Conservation (phyloP, 2,329 filamentous ascomycete genomes). For the Aspergillus ibericus region DNA sequence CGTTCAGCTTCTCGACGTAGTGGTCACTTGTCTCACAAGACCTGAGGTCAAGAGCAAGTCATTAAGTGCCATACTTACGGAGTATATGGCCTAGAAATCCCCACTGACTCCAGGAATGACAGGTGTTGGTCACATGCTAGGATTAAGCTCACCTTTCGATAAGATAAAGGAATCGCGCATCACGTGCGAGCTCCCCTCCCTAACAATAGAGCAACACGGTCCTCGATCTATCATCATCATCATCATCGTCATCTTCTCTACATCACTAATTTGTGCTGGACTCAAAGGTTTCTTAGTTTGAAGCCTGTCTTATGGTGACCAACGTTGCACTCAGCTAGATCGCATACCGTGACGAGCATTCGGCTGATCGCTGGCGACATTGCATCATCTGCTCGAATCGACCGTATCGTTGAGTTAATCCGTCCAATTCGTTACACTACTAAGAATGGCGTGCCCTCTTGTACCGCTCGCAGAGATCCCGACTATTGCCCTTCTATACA, state of each 20-base stretch:
- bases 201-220: not conserved
- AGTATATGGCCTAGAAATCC: not conserved
- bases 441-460: slow-evolving; percentile 21
- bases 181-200: slow-evolving; percentile 17
- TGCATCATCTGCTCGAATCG: not conserved
- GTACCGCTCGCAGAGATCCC: slow-evolving; percentile 39
- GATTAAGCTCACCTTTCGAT: slow-evolving; percentile 1
- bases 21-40: not conserved
- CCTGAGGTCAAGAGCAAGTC: not conserved
- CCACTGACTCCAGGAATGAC: not conserved
- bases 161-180: slow-evolving; percentile 17
- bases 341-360: not conserved
- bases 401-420: not conserved
- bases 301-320: not conserved
- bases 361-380: not conserved
- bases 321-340: not conserved
- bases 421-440: not conserved
- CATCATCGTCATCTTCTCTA: not conserved
- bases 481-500: slow-evolving; percentile 63
- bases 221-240: not conserved
- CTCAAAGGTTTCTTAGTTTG: not conserved
- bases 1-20: no score
- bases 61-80: not conserved
- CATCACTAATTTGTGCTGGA: not conserved
- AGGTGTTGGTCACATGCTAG: not conserved